Percentiles rank a stretch among this genome's conserved stretches.
Evolutionary conservation across 805 yeast species (phyloP).

Genomic region (Nakazawaea populi): DNA sequence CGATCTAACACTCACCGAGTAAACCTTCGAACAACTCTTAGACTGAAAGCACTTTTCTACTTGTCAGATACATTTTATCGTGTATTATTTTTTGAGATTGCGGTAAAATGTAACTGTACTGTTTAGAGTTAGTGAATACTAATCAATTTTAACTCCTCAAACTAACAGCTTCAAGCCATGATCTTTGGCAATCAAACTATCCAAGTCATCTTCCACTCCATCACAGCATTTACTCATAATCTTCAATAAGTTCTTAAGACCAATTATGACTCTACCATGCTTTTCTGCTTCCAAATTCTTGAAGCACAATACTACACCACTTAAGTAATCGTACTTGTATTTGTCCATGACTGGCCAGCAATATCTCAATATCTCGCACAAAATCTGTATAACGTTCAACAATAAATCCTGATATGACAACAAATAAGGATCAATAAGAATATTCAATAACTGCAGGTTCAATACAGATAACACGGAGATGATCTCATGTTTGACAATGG

Average conservation of each 20-base stretch:
- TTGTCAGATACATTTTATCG: no score
- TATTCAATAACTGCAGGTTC: neutral
- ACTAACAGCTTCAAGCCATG: neutral
- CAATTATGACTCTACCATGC: neutral
- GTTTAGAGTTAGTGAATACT: no score
- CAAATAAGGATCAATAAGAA: slow-evolving; percentile 6
- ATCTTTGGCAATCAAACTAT: neutral
- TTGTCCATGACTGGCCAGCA: slow-evolving; percentile 9
- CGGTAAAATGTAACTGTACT: no score
- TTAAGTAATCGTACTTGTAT: slow-evolving; percentile 6
- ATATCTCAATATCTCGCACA: neutral
- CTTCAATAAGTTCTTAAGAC: neutral
- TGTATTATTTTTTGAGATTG: no score
- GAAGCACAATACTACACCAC: neutral
- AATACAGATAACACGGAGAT: neutral
- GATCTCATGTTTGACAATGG: neutral
- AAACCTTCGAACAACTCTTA: no score
- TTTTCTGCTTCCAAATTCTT: neutral
- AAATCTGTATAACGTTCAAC: neutral
- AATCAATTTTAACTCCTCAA: no score
- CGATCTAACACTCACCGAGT: no score
- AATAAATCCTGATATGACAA: neutral
- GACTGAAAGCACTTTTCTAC: neutral
- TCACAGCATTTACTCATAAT: neutral
- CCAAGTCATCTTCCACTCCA: neutral